These are phyloP conservation scores for Apophysomyces trapeziformis DNA, from an alignment of 371 early-diverging fungal species.

Conservation along the genomic window DNA sequence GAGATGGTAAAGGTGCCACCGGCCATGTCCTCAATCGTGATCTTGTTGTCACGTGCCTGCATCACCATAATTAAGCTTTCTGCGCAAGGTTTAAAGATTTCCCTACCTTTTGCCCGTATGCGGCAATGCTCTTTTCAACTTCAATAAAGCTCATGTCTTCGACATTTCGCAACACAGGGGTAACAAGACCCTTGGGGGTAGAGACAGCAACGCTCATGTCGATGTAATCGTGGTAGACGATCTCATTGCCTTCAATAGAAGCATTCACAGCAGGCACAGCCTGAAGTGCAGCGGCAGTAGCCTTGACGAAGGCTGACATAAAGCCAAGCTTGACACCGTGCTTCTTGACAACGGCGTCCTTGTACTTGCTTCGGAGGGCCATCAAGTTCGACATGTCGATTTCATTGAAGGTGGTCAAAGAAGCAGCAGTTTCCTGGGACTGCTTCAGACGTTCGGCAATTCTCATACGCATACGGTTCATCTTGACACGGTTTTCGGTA, in stretches of 20 bases:
- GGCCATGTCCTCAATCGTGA: slow-evolving; percentile 95
- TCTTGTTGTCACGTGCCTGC: slow-evolving; percentile 92
- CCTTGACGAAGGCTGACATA: slow-evolving; percentile 97
- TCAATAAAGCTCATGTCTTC: slow-evolving; percentile 87
- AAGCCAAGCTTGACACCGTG: slow-evolving; percentile 96
- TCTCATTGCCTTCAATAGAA: slow-evolving; percentile 84
- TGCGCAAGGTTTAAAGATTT: too few relatives aligned
- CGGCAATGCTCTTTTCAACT: slow-evolving; percentile 90
- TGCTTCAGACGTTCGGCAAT: slow-evolving; percentile 96
- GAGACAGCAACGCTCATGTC: slow-evolving; percentile 97
- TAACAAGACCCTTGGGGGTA: slow-evolving; percentile 98
- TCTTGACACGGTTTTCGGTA: slow-evolving; percentile 82
- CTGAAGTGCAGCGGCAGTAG: slow-evolving; percentile 80
- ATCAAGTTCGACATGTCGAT: slow-evolving; percentile 96
- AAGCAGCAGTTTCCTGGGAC: slow-evolving; percentile 95
- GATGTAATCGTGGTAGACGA: slow-evolving; percentile 92
- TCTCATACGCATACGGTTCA: slow-evolving; percentile 96
- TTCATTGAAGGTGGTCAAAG: slow-evolving; percentile 98
- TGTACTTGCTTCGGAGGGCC: slow-evolving; percentile 87
- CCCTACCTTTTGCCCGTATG: slow-evolving; percentile 79
- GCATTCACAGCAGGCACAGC: slow-evolving; percentile 95
- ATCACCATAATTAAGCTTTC: slow-evolving; percentile 3
- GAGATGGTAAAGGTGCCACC: slow-evolving; percentile 99
- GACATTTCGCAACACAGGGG: slow-evolving; percentile 93
- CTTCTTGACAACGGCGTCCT: slow-evolving; percentile 93